phyloP scores from a whole-genome alignment of 331 rosid genomes.

The Cydonia oblonga region DNA sequence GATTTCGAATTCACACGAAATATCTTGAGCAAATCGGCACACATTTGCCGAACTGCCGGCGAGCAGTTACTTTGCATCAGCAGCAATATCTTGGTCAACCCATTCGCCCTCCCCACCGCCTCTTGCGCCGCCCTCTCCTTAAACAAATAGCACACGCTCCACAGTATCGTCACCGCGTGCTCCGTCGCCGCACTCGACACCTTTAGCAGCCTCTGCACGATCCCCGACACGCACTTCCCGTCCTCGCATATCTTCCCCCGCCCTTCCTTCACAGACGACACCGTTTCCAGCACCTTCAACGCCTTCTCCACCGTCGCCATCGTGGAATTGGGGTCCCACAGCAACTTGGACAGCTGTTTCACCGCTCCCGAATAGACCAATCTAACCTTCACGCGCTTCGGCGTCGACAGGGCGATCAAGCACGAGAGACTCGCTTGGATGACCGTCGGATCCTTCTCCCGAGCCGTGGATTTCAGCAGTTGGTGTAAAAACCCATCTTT shows the following conservation, averaged over 20 bases:
- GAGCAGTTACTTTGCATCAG: conserved; percentile 91
- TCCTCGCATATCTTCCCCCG: conserved; percentile 52
- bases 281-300: conserved; percentile 54
- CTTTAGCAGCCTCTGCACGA: conserved; percentile 57
- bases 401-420: conserved; percentile 43
- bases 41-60: conserved; percentile 69
- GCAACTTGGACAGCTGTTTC: conserved; percentile 26
- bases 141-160: conserved; percentile 76
- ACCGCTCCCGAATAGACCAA: conserved; percentile 47
- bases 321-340: conserved; percentile 28
- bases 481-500: conserved; percentile 51
- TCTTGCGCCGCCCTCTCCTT: conserved; percentile 60
- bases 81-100: conserved; percentile 68
- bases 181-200: conserved; percentile 63
- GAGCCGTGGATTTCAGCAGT: conserved; percentile 31
- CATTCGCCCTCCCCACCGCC: conserved; percentile 59
- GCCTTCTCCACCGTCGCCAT: conserved; percentile 39
- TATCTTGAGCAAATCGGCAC: conserved; percentile 66
- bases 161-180: conserved; percentile 73
- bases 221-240: conserved; percentile 37
- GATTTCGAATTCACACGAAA: conserved; percentile 58
- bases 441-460: conserved; percentile 36
- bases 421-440: conserved; percentile 48
- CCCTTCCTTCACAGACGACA: conserved; percentile 67
- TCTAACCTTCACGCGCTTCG: conserved; percentile 35